A percentile compares a stretch with the other conserved stretches of the same genome.
Conservation (phyloP, 116 monocot species). For the Papilionanthe hybrid region DNA sequence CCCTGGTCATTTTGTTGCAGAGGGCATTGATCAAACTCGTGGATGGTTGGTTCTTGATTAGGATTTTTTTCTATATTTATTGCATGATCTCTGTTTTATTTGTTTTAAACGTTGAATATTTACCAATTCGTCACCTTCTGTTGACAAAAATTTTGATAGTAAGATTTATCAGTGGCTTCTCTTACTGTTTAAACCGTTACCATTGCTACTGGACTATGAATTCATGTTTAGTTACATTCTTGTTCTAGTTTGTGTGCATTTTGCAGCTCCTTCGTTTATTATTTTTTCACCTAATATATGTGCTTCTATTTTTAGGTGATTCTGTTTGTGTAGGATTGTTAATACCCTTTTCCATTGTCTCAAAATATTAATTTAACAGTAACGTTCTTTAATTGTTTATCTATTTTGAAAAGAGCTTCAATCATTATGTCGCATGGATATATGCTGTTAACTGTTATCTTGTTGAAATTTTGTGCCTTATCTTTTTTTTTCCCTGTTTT, state of each 20-base stretch:
- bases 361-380: background rate
- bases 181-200: background rate
- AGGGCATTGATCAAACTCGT: constrained; percentile 98
- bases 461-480: background rate
- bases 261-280: background rate
- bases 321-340: background rate
- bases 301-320: background rate
- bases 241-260: background rate
- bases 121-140: background rate
- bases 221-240: background rate
- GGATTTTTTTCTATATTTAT: background rate
- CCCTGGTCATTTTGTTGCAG: constrained; percentile 97
- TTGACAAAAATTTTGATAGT: background rate
- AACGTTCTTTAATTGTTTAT: background rate
- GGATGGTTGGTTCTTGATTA: constrained; percentile 69
- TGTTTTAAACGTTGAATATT: background rate
- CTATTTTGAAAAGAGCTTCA: background rate
- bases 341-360: background rate
- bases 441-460: background rate
- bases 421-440: background rate
- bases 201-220: background rate
- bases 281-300: background rate
- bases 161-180: background rate
- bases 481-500: background rate
- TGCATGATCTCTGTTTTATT: background rate